Evolutionary conservation across 495 filamentous ascomycete genomes (phyloP), one percentile per base, ranked within the genome.

Genomic region (Podospora pseudopauciseta): DNA sequence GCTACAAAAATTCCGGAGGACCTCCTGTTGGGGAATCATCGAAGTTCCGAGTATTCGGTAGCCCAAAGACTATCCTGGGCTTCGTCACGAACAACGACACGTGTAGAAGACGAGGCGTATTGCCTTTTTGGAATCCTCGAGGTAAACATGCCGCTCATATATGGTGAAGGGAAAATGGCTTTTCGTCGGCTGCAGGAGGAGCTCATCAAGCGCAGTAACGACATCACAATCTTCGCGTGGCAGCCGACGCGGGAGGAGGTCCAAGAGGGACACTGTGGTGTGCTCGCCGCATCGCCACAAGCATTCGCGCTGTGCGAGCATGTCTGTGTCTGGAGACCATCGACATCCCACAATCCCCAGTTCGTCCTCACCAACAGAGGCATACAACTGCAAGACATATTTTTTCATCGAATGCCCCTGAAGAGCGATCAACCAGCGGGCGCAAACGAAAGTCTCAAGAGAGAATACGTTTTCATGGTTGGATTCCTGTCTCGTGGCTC

Each of bases 111-210:
- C 54, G 63, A 68, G 57, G 69, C 71, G 2, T 75, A 75, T 27
- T 73, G 71, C 60, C 32, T 75, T 27, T 55, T 75, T 5, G 73
- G 73, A 0, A 28, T 75, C 4, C 70, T 75, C 44, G 64, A 58
- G 19, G 67, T 75, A n/a, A 67, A 69, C 59, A 70, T 75, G 70
- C 68, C 73, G 0, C 60, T 75, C n/a, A 58, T 75, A 26, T 75
- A 73, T 27, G 73, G 71, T 16, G 71, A 75, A 58, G 69, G 69
- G 9, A 27, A 34, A 7, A 65, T 63, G 34, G 73, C 71, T 7
- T 75, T 74, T 57, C 53, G 60, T 32, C 39, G 72, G 34, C 63
- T 74, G 19, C 73, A 75, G 58, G 23, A 70, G 16, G 74, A 67
- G 30, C 67, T 75, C 56, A 60, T 74, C 54, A 56, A 56, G 54